Base-by-base conservation (phyloP, 345 rosid genomes). In the Bruguiera parviflora region DNA sequence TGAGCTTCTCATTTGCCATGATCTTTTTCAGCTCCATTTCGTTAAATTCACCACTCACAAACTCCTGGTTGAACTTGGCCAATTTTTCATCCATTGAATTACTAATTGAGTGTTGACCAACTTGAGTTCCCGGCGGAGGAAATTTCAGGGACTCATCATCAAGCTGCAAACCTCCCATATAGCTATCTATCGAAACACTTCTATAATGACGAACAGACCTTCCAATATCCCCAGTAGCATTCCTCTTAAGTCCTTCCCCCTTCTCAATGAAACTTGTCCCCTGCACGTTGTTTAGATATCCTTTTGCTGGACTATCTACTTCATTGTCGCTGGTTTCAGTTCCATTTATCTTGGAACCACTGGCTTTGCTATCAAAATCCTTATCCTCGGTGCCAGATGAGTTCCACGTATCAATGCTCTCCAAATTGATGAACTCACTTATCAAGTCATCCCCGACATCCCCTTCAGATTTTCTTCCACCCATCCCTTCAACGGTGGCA, bases 361-460 rank as follows among this genome's bases (percentile, higher is more conserved):
- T 56, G 59, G 28, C 59, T 27, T 56, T 56, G 59, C 59, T 56
- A 24, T 56, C 59, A 5, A 56, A 27, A 56, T 56, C 59, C 59
- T 56, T 56, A 10, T 56, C 59, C 29, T 56, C 59, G 16, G 59
- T 56, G 22, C 59, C 59, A 56, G 59, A 56, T 15, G 59, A 56
- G 29, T 56, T 56, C 59, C 29, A 56, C 3, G 59, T 24, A 56
- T 56, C 59, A 56, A 56, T 22, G 59, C 59, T 56, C 27, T 56
- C 59, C 29, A 56, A 22, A 22, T 56, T 56, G 28, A 56, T 22
- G 28, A 21, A 56, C 59, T 56, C 59, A 56, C 16, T 56, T 22
- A 56, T 24, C 59, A 56, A 56, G 29, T 56, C 59, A 56, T 56
- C 58, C 58, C 24, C 58, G 22, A 22, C 28, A 19, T n/a, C 28